Conservation (phyloP, 148 eudicot genomes). For the Suaeda aralocaspica region DNA sequence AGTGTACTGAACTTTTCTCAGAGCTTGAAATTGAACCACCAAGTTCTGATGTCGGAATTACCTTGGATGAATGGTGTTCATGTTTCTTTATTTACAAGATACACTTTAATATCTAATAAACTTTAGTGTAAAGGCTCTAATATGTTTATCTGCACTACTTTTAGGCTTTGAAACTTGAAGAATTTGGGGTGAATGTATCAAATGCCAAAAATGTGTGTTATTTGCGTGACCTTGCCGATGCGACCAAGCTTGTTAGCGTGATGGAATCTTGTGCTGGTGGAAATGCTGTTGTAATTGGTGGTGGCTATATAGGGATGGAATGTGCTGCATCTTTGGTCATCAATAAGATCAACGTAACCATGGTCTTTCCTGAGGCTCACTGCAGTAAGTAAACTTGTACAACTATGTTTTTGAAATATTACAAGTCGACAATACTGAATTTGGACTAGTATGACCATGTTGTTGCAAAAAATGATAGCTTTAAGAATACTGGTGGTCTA, state of each 20-base stretch:
- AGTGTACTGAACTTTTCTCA: background rate
- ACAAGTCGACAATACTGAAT: background rate
- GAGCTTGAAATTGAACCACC: background rate
- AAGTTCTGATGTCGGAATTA: background rate
- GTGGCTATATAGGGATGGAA: conserved; percentile 99
- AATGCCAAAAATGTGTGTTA: conserved; percentile 92
- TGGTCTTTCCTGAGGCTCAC: conserved; percentile 95
- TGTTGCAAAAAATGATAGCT: background rate
- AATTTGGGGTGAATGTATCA: conserved; percentile 82
- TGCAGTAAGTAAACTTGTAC: conserved; percentile 58
- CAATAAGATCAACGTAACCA: conserved; percentile 87
- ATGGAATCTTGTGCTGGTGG: conserved; percentile 68
- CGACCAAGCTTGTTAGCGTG: conserved; percentile 64
- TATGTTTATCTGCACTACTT: conserved; percentile 17
- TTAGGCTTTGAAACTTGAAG: conserved; percentile 98
- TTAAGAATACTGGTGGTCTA: background rate
- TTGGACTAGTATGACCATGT: background rate
- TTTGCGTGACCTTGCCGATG: conserved; percentile 87
- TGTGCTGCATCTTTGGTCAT: conserved; percentile 97
- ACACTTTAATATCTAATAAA: background rate
- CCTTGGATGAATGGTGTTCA: background rate
- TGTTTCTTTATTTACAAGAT: background rate
- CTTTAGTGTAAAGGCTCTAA: background rate
- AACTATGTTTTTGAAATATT: background rate
- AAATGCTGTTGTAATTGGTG: conserved; percentile 94